A percentile compares a stretch with the other conserved stretches of the same genome.
These are phyloP conservation scores for Dendrocalamus latiflorus DNA, from an alignment of 202 grass and related monocot species.

Conservation along the genomic window DNA sequence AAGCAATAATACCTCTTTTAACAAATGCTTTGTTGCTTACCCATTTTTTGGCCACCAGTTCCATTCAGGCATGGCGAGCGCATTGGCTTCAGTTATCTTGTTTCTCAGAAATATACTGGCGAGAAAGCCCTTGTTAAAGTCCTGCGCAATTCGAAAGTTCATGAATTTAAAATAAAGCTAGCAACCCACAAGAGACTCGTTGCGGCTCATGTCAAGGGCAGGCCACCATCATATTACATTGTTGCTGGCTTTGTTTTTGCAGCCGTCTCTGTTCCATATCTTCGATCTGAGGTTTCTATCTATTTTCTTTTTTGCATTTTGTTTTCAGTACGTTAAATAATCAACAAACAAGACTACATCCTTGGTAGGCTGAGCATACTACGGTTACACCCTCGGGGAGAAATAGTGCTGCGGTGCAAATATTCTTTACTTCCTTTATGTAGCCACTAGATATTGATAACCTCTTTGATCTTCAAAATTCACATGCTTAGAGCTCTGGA, in stretches of 20 bases:
- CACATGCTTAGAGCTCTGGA: too few relatives aligned
- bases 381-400: background rate
- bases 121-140: constrained; percentile 83
- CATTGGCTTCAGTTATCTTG: constrained; percentile 96
- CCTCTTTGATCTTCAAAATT: too few relatives aligned
- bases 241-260: constrained; percentile 97
- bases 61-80: constrained; percentile 96
- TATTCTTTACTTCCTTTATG: background rate
- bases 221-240: constrained; percentile 95
- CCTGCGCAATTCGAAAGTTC: constrained; percentile 65
- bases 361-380: background rate
- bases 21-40: constrained; percentile 10
- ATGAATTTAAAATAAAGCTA: constrained; percentile 82
- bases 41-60: constrained; percentile 43
- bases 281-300: constrained; percentile 80
- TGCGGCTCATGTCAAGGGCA: constrained; percentile 84
- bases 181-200: constrained; percentile 78
- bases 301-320: constrained; percentile 2
- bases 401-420: background rate
- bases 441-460: background rate
- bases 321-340: constrained; percentile 13
- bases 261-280: constrained; percentile 88
- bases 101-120: constrained; percentile 97
- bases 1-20: background rate
- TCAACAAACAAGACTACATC: background rate